Evolutionary conservation across 1,284 basidiomycete species (phyloP), one percentile per base, ranked within the genome.

Genomic region (Violaceomyces palustris): DNA sequence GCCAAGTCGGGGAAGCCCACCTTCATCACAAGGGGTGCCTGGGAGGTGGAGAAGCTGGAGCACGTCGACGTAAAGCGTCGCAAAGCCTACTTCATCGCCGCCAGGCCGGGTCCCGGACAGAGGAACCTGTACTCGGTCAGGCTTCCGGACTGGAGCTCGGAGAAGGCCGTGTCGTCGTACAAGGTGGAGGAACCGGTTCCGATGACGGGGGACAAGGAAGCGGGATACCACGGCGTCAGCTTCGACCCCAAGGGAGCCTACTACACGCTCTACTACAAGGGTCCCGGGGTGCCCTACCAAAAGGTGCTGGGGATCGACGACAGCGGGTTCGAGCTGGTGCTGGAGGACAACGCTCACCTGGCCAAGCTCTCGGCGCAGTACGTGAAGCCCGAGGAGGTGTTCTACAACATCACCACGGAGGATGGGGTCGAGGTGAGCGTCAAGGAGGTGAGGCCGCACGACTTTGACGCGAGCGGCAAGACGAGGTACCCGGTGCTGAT

Each of bases 391-490:
- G 81, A 82, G 2, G 77, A 86, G 30, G 77, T 79, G 5, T 81
- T 55, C 39, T 69, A 69, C 62, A 53, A 55, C 38, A 41, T 45
- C 25, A 59, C 58, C 4, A 28, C 46, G 23, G 25, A 35, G 1
- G 49, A 51, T 25, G 54, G 54, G 26, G 17, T 61, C 85, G 87
- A 87, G 66, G 78, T 93, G 39, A 93, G 92, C 72, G 85, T 87
- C 42, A 80, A 86, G 61, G 92, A 96, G 76, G 82, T 93, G 56
- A 81, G 89, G 12, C 93, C 93, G 14, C 88, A 89, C 5, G 80
- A 82, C 54, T 87, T 97, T 81, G 93, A 98, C 67, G 83, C 87
- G 57, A 84, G 86, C 8, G 93, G 93, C 5, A 87, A 85, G 12
- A 90, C 86, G 12, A 88, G 89, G 69, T 97, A 98, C 70, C 88